Conservation (phyloP, 2,329 filamentous ascomycete species). For the Calonectria leucothoes region DNA sequence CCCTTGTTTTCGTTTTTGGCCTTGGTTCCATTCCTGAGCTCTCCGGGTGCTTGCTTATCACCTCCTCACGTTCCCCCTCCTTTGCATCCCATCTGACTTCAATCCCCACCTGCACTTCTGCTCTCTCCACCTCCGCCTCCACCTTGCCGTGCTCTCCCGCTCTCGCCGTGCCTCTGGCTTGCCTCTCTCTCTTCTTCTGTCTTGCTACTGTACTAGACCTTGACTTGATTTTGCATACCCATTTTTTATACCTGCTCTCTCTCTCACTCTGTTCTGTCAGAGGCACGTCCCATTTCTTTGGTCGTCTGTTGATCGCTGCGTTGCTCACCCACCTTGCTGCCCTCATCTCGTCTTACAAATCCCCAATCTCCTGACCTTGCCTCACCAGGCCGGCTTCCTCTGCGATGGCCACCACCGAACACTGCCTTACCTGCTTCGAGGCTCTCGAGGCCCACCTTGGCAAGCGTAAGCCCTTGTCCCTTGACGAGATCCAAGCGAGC, state of each 20-base stretch:
- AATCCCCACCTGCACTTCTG: slow-evolving; percentile 5
- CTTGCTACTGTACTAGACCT: not conserved
- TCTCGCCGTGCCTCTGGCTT: slow-evolving; percentile 18
- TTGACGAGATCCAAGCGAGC: slow-evolving; percentile 76
- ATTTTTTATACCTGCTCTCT: not conserved
- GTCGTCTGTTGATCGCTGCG: not conserved
- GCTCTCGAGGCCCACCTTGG: slow-evolving; percentile 81
- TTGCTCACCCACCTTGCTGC: not conserved
- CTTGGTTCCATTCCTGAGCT: slow-evolving; percentile 1
- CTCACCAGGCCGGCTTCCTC: slow-evolving; percentile 17
- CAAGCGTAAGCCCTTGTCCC: slow-evolving; percentile 72
- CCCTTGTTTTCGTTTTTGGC: not conserved
- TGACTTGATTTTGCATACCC: not conserved
- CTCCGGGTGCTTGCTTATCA: slow-evolving; percentile 26
- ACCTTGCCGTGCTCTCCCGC: slow-evolving; percentile 8
- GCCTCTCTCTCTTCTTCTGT: not conserved
- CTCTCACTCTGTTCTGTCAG: not conserved
- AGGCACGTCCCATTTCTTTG: slow-evolving; percentile 9
- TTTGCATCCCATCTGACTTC: slow-evolving; percentile 13
- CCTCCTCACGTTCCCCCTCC: slow-evolving; percentile 19
- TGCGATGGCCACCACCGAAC: slow-evolving; percentile 83
- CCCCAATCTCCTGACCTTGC: slow-evolving; percentile 12
- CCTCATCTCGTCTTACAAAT: slow-evolving; percentile 12
- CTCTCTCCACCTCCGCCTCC: slow-evolving; percentile 18
- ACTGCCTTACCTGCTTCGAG: slow-evolving; percentile 97